Percentiles rank a stretch among this genome's conserved stretches.
These are phyloP conservation scores for Furcasterigmium furcatum DNA, from an alignment of 2,329 filamentous ascomycete genomes.

Conservation along the genomic window DNA sequence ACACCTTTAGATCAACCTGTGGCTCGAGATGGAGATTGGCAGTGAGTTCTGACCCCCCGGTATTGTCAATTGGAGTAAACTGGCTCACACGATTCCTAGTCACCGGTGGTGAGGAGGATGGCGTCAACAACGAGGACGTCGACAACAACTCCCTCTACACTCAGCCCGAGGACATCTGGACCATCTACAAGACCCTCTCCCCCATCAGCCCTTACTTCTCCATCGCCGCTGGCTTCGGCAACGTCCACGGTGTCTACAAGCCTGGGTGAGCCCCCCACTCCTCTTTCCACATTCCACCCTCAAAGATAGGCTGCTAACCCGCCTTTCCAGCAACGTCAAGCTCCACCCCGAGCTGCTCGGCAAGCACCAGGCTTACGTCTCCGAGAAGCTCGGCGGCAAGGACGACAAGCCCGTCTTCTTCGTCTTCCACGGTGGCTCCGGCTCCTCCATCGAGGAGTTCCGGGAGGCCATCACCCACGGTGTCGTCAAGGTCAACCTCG, in stretches of 20 bases:
- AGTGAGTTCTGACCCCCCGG: constrained; percentile 18
- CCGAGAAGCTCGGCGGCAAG: constrained; percentile 69
- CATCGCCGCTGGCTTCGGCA: constrained; percentile 96
- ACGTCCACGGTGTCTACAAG: constrained; percentile 99
- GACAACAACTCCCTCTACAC: constrained; percentile 98
- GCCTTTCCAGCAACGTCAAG: constrained; percentile 67
- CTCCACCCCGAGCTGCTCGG: constrained; percentile 92
- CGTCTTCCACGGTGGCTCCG: constrained; percentile 98
- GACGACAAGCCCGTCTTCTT: constrained; percentile 95
- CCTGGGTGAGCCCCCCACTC: constrained; percentile 55
- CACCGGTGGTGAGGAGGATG: constrained; percentile 96
- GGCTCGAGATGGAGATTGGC: constrained; percentile 88
- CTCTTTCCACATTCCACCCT: background rate
- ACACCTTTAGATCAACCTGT: constrained; percentile 74
- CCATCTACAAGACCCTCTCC: constrained; percentile 82
- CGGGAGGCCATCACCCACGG: constrained; percentile 83
- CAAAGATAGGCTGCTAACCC: no score
- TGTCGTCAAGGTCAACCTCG: constrained; percentile 99
- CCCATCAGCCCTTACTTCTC: constrained; percentile 95
- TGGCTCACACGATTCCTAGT: constrained; percentile 46
- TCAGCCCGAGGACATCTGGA: constrained; percentile 92
- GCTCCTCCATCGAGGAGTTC: constrained; percentile 89
- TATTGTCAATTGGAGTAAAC: background rate
- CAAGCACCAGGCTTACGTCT: constrained; percentile 94
- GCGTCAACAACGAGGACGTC: constrained; percentile 97